These are phyloP conservation scores for Trichoderma sp. DNA, from an alignment of 2,329 filamentous ascomycete species.

Conservation along the genomic window DNA sequence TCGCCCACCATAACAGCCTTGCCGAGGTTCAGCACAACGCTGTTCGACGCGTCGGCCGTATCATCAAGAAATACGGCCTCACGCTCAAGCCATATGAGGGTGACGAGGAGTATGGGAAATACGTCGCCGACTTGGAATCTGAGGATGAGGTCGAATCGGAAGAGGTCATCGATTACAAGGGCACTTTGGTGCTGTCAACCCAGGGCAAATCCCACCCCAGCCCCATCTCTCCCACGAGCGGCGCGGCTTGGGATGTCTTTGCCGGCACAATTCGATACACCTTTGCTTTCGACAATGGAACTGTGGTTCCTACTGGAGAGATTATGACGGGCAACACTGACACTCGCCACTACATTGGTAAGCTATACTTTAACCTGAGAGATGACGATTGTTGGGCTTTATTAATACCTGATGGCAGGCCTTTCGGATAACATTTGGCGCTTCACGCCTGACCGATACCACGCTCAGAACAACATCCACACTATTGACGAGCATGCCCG, in stretches of 20 bases:
- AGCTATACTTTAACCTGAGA: constrained; percentile 8
- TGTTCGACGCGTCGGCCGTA: constrained; percentile 42
- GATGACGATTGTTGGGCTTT: neutral
- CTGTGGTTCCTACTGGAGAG: constrained; percentile 51
- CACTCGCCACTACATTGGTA: constrained; percentile 41
- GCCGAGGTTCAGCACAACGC: constrained; percentile 50
- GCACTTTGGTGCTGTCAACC: constrained; percentile 39
- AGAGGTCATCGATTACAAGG: constrained; percentile 29
- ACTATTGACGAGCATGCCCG: constrained; percentile 42
- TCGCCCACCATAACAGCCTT: constrained; percentile 54
- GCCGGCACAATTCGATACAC: constrained; percentile 48
- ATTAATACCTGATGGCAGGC: constrained; percentile 26
- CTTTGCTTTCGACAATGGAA: constrained; percentile 44
- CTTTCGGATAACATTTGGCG: constrained; percentile 33
- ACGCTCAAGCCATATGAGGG: constrained; percentile 52
- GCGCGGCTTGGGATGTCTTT: constrained; percentile 44
- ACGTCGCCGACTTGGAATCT: constrained; percentile 12
- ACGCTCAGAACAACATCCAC: constrained; percentile 35
- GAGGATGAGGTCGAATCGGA: neutral
- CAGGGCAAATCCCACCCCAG: constrained; percentile 46
- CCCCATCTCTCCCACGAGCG: constrained; percentile 53
- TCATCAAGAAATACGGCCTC: constrained; percentile 56
- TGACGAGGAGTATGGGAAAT: constrained; percentile 34
- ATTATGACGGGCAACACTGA: constrained; percentile 45
- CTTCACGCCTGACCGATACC: constrained; percentile 39